Conservation (phyloP, 306 rosid genomes). For the Cucumis cinereus region DNA sequence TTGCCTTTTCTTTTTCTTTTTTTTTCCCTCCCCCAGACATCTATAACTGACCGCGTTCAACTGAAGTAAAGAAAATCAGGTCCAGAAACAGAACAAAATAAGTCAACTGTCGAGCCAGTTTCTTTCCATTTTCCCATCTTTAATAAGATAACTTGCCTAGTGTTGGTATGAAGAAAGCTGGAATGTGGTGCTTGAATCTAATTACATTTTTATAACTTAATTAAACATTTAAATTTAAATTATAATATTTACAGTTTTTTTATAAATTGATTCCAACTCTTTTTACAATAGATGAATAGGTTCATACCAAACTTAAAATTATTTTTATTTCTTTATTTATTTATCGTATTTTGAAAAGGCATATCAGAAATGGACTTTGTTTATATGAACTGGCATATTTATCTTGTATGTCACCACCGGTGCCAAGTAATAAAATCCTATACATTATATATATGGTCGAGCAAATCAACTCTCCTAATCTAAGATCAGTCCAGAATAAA, state of each 20-base stretch:
- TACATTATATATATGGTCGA: background rate
- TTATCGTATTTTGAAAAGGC: background rate
- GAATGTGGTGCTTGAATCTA: background rate
- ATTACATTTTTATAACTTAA: background rate
- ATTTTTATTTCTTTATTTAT: background rate
- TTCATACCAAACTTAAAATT: background rate
- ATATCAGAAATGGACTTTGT: background rate
- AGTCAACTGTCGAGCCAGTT: background rate
- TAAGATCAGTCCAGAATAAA: constrained; percentile 2
- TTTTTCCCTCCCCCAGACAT: background rate
- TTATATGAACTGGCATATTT: background rate
- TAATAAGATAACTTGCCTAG: background rate
- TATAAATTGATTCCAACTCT: background rate
- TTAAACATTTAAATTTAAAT: background rate
- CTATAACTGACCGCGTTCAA: background rate
- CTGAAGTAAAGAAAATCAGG: background rate
- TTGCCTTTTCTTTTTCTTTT: background rate
- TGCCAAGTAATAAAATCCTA: background rate
- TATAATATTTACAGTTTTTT: background rate
- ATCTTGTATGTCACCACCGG: background rate
- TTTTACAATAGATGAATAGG: background rate
- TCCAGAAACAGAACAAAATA: background rate
- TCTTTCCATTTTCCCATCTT: background rate
- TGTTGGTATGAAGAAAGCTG: background rate
- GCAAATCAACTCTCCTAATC: background rate